phyloP scores from a whole-genome alignment of 2,329 filamentous ascomycete species.

The Fusarium chlamydosporum region DNA sequence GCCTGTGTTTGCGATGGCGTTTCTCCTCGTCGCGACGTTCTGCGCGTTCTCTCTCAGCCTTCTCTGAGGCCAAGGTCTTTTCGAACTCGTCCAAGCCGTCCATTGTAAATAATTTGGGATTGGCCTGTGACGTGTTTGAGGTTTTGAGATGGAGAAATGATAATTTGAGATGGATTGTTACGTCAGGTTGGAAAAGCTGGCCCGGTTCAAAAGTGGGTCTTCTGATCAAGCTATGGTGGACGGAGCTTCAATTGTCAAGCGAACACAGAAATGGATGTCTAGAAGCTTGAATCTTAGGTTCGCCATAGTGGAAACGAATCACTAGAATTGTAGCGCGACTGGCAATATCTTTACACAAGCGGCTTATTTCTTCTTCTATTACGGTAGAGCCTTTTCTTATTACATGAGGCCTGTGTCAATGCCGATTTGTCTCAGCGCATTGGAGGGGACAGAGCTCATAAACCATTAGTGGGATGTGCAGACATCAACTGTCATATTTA shows the following conservation, averaged over 20 bases:
- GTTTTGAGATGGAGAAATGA: not conserved
- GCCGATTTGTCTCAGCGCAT: too few species aligned
- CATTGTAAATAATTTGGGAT: conserved; percentile 54
- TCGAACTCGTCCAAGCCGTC: conserved; percentile 80
- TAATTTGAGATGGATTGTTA: conserved; percentile 20
- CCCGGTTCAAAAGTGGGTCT: conserved; percentile 20
- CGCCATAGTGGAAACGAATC: too few species aligned
- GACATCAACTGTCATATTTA: too few species aligned
- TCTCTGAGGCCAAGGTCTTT: conserved; percentile 77
- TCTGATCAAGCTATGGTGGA: not conserved
- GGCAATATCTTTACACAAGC: too few species aligned
- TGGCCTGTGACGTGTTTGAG: not conserved
- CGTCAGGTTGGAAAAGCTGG: conserved; percentile 40
- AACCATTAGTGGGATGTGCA: too few species aligned
- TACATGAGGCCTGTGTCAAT: too few species aligned
- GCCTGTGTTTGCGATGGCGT: conserved; percentile 60
- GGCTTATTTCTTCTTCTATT: too few species aligned
- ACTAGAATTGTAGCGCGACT: too few species aligned
- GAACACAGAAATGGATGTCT: too few species aligned
- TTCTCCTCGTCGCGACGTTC: conserved; percentile 62
- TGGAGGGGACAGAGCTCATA: too few species aligned
- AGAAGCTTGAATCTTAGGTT: not conserved
- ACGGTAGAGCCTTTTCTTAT: too few species aligned
- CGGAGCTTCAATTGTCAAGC: not conserved
- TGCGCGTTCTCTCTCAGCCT: conserved; percentile 64